Evolutionary conservation across 139 green algal genomes (phyloP).

Genomic region (Desmodesmus armatus): DNA sequence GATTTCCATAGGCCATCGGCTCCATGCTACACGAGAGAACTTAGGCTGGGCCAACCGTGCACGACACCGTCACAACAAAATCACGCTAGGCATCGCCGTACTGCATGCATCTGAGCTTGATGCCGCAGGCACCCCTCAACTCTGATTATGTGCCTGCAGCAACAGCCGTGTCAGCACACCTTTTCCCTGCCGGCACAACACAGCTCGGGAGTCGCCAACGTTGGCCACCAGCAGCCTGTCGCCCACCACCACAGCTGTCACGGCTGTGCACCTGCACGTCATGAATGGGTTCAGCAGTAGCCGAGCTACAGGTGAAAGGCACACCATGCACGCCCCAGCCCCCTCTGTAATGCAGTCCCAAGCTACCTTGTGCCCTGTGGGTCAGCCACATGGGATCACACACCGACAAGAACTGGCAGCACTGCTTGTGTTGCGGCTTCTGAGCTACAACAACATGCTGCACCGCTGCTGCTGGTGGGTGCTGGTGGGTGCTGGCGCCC

Average conservation of each 20-base stretch:
- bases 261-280: conserved; percentile 80
- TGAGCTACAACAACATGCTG: not conserved
- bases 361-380: too few relatives aligned
- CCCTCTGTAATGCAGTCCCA: not conserved
- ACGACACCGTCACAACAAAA: not conserved
- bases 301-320: too few relatives aligned
- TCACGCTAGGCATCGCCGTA: too few relatives aligned
- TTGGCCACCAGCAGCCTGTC: conserved; percentile 89
- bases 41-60: not conserved
- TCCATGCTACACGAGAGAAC: too few relatives aligned
- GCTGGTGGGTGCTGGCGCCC: not conserved
- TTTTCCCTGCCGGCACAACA: conserved; percentile 84
- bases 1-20: too few relatives aligned
- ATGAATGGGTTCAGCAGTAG: not conserved
- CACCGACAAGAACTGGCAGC: not conserved
- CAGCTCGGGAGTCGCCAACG: conserved; percentile 91
- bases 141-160: too few relatives aligned
- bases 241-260: conserved; percentile 82
- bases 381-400: not conserved
- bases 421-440: not conserved
- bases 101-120: not conserved
- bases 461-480: not conserved
- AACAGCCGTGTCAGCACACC: conserved; percentile 50
- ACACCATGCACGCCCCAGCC: not conserved
- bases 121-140: too few relatives aligned